Evolutionary conservation across 2,329 filamentous ascomycete genomes (phyloP).

Genomic region (Cercospora sp.): DNA sequence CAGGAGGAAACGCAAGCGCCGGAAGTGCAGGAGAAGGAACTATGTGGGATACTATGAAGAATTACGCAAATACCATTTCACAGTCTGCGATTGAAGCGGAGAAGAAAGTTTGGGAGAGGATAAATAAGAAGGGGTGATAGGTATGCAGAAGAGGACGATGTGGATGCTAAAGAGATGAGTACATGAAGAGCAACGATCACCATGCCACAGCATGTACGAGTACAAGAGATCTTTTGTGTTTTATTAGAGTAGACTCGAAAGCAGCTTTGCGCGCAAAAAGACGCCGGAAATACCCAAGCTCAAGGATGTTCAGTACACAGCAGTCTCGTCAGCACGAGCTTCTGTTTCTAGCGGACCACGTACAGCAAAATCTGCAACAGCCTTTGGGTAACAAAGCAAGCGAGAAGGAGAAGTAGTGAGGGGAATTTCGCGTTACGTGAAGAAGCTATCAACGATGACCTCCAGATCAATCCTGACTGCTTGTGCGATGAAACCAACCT

Average conservation of each 20-base stretch:
- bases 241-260: background rate
- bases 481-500: background rate
- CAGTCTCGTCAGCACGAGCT: background rate
- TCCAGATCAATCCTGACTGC: background rate
- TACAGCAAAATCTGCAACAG: background rate
- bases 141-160: background rate
- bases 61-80: slow-evolving; percentile 45
- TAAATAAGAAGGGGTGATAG: slow-evolving; percentile 37
- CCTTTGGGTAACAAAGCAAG: background rate
- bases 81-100: slow-evolving; percentile 47
- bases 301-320: background rate
- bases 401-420: background rate
- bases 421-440: background rate
- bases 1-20: slow-evolving; percentile 19
- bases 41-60: slow-evolving; percentile 44
- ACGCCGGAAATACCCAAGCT: background rate
- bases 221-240: background rate
- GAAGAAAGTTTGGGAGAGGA: slow-evolving; percentile 50
- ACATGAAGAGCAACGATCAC: background rate
- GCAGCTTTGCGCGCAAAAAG: background rate
- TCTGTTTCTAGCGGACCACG: background rate
- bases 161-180: background rate
- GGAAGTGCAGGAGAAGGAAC: slow-evolving; percentile 17
- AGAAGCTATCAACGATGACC: background rate
- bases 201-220: background rate